Percentiles rank a stretch among this genome's conserved stretches.
These are phyloP conservation scores for Penicillium salamii DNA, from an alignment of 495 filamentous ascomycete genomes.

Conservation along the genomic window DNA sequence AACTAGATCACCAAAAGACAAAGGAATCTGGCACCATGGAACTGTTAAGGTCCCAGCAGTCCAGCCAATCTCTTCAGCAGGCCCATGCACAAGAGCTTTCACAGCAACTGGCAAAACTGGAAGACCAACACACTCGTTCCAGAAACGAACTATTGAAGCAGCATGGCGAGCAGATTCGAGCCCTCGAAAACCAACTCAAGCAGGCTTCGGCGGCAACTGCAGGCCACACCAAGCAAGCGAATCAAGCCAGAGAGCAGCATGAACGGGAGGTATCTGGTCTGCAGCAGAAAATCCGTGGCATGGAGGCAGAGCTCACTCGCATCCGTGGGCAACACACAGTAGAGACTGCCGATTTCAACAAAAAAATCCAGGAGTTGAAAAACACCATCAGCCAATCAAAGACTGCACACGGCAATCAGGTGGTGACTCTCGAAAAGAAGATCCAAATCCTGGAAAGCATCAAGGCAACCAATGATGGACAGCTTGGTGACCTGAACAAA, in stretches of 20 bases:
- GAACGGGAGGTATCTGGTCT: constrained; percentile 64
- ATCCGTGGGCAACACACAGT: constrained; percentile 48
- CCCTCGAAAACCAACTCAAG: constrained; percentile 46
- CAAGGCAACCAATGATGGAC: constrained; percentile 35
- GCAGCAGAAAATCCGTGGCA: constrained; percentile 53
- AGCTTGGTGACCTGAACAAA: constrained; percentile 39
- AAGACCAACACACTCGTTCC: constrained; percentile 44
- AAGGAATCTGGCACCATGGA: constrained; percentile 68
- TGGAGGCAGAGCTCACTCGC: constrained; percentile 62
- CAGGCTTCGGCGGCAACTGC: constrained; percentile 51
- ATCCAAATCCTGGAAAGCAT: constrained; percentile 52
- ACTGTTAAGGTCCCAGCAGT: constrained; percentile 60
- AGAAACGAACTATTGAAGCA: constrained; percentile 46
- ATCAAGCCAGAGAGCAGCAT: constrained; percentile 46
- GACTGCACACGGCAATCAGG: constrained; percentile 52
- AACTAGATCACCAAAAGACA: constrained; percentile 68
- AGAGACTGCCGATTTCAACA: constrained; percentile 56
- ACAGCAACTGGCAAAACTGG: constrained; percentile 47
- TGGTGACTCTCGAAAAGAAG: constrained; percentile 54
- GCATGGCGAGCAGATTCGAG: constrained; percentile 48
- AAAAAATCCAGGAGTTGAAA: constrained; percentile 53
- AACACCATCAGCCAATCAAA: constrained; percentile 53
- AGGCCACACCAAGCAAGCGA: constrained; percentile 39
- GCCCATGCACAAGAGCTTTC: constrained; percentile 61
- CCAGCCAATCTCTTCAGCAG: constrained; percentile 68